A percentile compares a stretch with the other conserved stretches of the same genome.
These are phyloP conservation scores for Sarocladium brachiariae DNA, from an alignment of 2,329 filamentous ascomycete species.

Conservation along the genomic window DNA sequence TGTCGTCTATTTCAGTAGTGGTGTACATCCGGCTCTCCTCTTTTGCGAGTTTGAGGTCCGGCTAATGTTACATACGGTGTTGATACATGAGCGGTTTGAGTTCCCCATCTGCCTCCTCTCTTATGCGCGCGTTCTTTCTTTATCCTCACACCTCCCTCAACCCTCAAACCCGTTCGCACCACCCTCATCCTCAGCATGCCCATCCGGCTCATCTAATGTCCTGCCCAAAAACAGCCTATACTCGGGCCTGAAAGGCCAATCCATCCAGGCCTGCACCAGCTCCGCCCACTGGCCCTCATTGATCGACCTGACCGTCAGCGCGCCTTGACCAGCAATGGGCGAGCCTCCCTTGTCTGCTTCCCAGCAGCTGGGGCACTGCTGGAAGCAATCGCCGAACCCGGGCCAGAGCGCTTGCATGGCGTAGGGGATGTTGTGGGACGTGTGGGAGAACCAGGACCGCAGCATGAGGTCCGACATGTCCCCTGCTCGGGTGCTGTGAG, in stretches of 20 bases:
- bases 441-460: slow-evolving; percentile 33
- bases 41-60: too few relatives aligned
- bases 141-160: slow-evolving; percentile 16
- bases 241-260: slow-evolving; percentile 57
- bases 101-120: neutral
- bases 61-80: too few relatives aligned
- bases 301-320: slow-evolving; percentile 40
- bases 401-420: slow-evolving; percentile 49
- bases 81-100: neutral
- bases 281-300: slow-evolving; percentile 50
- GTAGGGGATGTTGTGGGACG: slow-evolving; percentile 34
- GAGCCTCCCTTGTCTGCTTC: slow-evolving; percentile 43
- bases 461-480: slow-evolving; percentile 46
- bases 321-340: slow-evolving; percentile 28
- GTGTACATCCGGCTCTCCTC: too few relatives aligned
- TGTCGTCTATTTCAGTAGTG: too few relatives aligned
- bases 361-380: slow-evolving; percentile 38
- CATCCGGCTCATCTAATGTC: slow-evolving; percentile 23
- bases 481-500: slow-evolving; percentile 31
- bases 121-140: too few relatives aligned
- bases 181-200: neutral
- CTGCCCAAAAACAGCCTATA: slow-evolving; percentile 42
- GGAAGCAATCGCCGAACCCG: slow-evolving; percentile 45
- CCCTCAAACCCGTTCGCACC: slow-evolving; percentile 8
- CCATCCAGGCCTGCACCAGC: slow-evolving; percentile 52